These are phyloP conservation scores for Leptosphaerulina australis DNA, from an alignment of 2,329 filamentous ascomycete species.

Conservation along the genomic window DNA sequence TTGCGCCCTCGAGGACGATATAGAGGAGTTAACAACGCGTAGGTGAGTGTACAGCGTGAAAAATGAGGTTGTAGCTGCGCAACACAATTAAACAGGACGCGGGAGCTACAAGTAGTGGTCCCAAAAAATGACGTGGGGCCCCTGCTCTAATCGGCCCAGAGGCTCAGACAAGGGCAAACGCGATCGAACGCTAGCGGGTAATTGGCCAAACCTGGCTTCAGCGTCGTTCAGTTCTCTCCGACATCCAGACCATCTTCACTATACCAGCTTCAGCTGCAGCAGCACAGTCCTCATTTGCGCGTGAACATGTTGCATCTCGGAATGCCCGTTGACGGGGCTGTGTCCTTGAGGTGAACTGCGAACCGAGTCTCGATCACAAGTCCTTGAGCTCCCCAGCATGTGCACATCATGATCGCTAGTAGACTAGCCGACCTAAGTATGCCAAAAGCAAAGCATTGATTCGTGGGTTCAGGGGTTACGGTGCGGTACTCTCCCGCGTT, in stretches of 20 bases:
- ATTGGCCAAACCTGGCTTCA: constrained; percentile 13
- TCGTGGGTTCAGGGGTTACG: constrained; percentile 13
- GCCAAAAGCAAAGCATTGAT: constrained; percentile 17
- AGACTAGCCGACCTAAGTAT: constrained; percentile 1
- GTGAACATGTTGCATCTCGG: constrained; percentile 19
- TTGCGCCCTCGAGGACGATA: constrained; percentile 13
- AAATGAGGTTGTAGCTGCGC: constrained; percentile 18
- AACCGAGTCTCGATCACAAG: constrained; percentile 9
- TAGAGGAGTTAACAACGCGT: constrained; percentile 7
- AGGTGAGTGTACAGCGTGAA: constrained; percentile 11
- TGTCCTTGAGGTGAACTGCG: constrained; percentile 1
- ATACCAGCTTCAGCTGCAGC: constrained; percentile 25
- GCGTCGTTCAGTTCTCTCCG: constrained; percentile 11
- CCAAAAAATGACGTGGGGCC: constrained; percentile 27
- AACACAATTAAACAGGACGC: constrained; percentile 29
- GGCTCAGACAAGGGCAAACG: constrained; percentile 15
- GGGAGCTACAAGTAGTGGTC: constrained; percentile 25
- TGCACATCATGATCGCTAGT: constrained; percentile 8
- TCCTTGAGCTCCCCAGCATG: constrained; percentile 11
- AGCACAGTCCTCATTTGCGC: constrained; percentile 3
- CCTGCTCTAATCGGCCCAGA: constrained; percentile 22
- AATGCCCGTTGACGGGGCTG: constrained; percentile 16
- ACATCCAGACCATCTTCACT: constrained; percentile 22
- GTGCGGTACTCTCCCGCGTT: constrained; percentile 12
- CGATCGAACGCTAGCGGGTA: constrained; percentile 8